Conservation (phyloP, 1,139 yeast species). For the Candida tropicalis region DNA sequence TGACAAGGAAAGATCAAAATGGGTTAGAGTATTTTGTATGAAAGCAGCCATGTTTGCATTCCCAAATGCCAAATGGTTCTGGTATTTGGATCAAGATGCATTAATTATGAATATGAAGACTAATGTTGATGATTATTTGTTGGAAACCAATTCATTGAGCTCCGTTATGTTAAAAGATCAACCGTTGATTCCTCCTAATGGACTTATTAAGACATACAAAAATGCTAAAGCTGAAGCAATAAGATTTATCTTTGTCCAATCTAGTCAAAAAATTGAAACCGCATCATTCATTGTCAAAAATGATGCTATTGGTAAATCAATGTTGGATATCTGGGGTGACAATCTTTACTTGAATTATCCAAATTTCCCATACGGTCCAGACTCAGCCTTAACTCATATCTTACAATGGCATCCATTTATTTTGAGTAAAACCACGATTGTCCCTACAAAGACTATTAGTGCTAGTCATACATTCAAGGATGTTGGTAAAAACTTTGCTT, state of each 20-base stretch:
- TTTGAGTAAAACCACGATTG: constrained; percentile 69
- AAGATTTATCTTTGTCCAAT: constrained; percentile 67
- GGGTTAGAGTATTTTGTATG: constrained; percentile 62
- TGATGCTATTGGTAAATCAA: constrained; percentile 61
- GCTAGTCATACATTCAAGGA: constrained; percentile 28
- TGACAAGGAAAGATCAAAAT: constrained; percentile 41
- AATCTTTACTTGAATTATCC: constrained; percentile 65
- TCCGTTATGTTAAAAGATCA: constrained; percentile 64
- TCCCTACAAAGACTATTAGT: constrained; percentile 55
- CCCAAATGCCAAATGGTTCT: constrained; percentile 80
- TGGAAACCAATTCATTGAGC: constrained; percentile 58
- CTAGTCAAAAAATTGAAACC: constrained; percentile 59
- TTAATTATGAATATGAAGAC: constrained; percentile 67
- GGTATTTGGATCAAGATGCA: constrained; percentile 80
- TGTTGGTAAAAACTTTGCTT: constrained; percentile 39
- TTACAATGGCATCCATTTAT: constrained; percentile 92
- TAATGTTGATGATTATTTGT: constrained; percentile 57
- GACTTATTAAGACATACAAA: constrained; percentile 70
- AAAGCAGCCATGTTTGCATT: constrained; percentile 88
- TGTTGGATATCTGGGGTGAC: constrained; percentile 78
- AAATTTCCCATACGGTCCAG: constrained; percentile 62
- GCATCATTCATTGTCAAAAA: constrained; percentile 70
- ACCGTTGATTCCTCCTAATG: constrained; percentile 68
- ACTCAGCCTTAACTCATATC: constrained; percentile 74
- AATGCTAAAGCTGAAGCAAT: constrained; percentile 56